Base-by-base conservation (phyloP, 129 eudicot genomes). In the Calendula officinalis region DNA sequence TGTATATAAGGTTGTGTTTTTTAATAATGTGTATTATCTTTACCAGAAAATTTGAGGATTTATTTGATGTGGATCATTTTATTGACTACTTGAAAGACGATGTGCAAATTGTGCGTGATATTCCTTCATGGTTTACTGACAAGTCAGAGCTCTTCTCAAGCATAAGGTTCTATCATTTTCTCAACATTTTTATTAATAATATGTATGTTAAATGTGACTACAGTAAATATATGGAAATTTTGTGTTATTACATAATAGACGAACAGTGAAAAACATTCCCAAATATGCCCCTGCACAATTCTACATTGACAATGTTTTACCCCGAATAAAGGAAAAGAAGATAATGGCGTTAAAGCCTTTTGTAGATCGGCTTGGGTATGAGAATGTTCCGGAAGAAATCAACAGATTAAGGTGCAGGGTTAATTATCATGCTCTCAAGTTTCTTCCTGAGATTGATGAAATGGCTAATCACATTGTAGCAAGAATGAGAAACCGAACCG, bases 331-430 rank as follows among this genome's bases (percentile, higher is more conserved):
- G 77, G 98, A 92, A 78, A 92, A 92, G 87, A 92, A 83, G 85
- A 85, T 92, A 79, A 92, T 92, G 98, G 80, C 98, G 48, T 66
- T 92, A 45, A 88, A 88, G 72, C 96, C 98, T 77, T 92, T 92
- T 83, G 98, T 92, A 69, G 98, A 92, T 79, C 88, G 98, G 54
- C 95, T 92, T 62, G 98, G 96, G 98, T 92, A 76, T 62, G 98
- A 92, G 58, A 92, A 92, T 75, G 98, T 92, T 69, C 98, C 98
- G 64, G 83, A 62, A 75, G 98, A 88, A 71, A 85, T 92, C 80
- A 92, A 92, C 78, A 85, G 87, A 75, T 74, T 88, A 54, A 81
- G 96, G 80, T 92, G 98, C 78, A 85, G 91, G 84, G 96, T 92
- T 40, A 92, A 92, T 56, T 92, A 92, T 77, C 98, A 92, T 65